Conservation (phyloP, 106 monocot genomes). For the Dactylorhiza incarnata region DNA sequence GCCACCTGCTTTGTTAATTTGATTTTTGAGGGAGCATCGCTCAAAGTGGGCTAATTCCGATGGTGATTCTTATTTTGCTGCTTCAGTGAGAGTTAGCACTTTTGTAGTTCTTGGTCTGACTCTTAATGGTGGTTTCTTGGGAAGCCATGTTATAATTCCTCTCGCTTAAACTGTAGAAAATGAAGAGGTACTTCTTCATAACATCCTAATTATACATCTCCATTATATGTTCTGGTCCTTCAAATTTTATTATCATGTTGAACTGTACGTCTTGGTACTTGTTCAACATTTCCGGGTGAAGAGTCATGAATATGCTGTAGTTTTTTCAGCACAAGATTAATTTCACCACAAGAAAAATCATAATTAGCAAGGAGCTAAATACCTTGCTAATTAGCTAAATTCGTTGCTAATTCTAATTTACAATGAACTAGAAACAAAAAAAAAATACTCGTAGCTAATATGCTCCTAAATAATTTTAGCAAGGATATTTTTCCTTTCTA, state of each 20-base stretch:
- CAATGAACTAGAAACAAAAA: too few relatives aligned
- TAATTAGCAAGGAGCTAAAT: too few relatives aligned
- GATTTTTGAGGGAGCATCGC: conserved; percentile 78
- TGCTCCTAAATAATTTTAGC: too few relatives aligned
- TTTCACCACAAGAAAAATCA: too few relatives aligned
- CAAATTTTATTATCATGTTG: background rate
- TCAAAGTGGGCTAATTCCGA: conserved; percentile 82
- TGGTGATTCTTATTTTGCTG: conserved; percentile 65
- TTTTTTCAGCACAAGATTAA: too few relatives aligned
- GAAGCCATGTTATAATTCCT: conserved; percentile 66
- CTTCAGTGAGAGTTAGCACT: conserved; percentile 52
- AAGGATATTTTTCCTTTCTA: too few relatives aligned
- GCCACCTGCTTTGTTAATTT: conserved; percentile 71
- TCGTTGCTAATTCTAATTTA: too few relatives aligned
- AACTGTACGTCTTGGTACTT: conserved; percentile 53
- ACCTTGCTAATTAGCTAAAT: too few relatives aligned
- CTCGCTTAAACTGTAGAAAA: conserved; percentile 71
- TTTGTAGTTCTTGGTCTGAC: conserved; percentile 52
- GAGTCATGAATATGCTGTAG: too few relatives aligned
- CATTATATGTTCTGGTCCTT: background rate
- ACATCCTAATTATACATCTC: background rate
- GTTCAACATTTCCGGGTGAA: too few relatives aligned
- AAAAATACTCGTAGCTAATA: too few relatives aligned
- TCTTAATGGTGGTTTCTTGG: conserved; percentile 32
- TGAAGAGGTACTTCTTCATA: conserved; percentile 49